Base-by-base conservation (phyloP, 2,329 filamentous ascomycete species). In the Talaromyces verruculosus region DNA sequence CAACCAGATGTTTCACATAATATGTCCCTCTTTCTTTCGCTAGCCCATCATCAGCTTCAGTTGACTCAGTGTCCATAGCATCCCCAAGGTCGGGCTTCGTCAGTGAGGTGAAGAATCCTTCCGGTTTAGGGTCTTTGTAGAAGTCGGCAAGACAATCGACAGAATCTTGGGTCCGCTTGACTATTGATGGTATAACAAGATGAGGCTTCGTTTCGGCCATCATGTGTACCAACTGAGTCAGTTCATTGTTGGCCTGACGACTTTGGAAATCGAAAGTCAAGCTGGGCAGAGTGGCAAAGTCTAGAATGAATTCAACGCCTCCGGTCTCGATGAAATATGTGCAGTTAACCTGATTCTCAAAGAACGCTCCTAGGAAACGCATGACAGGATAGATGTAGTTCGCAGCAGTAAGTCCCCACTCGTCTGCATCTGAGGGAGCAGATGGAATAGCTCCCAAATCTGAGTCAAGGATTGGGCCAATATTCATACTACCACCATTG, bases 171-270 rank as follows among this genome's bases (percentile, higher is more conserved):
- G 91, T 87, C 58, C 93, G 89, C 68, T 87, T 87, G 66, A 97
- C 81, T 33, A 99, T 80, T 4, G 92, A 91, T 0, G 94, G 93
- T 7, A 99, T 82, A 1, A 93, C 89, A 22, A 96, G 83, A 70
- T 94, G 87, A 1, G 93, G 89, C 67, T 91, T 92, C 30, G 88
- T 86, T 71, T 98, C 94, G 6, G 93, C 87, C 68, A 97, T 85
- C 69, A 89, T 85, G 68, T 91, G 88, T 60, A 97, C 83, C 11
- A 96, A 89, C 41, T 88, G 86, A 17, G 89, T 87, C 63, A 97
- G 83, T 67, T 90, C 88, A 67, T 89, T 86, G 65, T 89, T 89
- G 3, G 91, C 87, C 62, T 84, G 80, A 5, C 86, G 85, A 47
- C 90, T 88, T 45, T 88, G 85, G 73, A 91, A 89, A 72, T 91